phyloP scores from a whole-genome alignment of 75 land plant species.

The Chamaecyparis obtusa region DNA sequence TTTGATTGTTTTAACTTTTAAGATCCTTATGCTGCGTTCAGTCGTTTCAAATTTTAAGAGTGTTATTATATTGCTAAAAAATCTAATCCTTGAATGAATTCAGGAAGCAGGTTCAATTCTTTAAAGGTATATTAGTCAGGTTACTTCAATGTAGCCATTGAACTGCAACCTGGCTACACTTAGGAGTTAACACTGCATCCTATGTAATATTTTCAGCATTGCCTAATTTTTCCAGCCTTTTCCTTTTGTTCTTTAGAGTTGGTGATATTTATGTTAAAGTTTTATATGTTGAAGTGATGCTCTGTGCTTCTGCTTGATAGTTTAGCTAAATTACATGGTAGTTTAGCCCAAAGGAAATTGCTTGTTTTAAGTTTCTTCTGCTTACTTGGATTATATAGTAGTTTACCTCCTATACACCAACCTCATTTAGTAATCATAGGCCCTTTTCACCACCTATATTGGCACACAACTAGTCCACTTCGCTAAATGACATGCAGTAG shows the following conservation, averaged over 20 bases:
- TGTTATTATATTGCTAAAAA: not conserved
- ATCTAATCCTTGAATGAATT: not conserved
- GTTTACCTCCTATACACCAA: too few species aligned
- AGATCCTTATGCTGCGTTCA: not conserved
- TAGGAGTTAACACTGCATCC: too few species aligned
- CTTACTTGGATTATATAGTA: not conserved
- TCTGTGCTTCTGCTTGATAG: too few species aligned
- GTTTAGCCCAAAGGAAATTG: too few species aligned
- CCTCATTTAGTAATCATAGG: too few species aligned
- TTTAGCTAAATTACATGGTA: too few species aligned
- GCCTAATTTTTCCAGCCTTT: not conserved
- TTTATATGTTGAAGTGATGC: too few species aligned
- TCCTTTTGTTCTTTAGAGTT: too few species aligned
- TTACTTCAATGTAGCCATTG: slow-evolving; percentile 60
- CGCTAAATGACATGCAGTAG: too few species aligned
- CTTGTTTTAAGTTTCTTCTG: not conserved
- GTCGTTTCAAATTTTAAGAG: not conserved
- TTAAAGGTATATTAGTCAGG: slow-evolving; percentile 41
- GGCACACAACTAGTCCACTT: too few species aligned
- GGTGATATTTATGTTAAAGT: too few species aligned
- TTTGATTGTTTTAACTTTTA: not conserved
- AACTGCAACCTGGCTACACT: slow-evolving; percentile 67
- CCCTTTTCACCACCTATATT: too few species aligned
- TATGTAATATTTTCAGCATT: slow-evolving; percentile 34
- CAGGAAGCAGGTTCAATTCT: slow-evolving; percentile 82